Conservation (phyloP, 805 yeast species). For the Hanseniaspora nectarophila region DNA sequence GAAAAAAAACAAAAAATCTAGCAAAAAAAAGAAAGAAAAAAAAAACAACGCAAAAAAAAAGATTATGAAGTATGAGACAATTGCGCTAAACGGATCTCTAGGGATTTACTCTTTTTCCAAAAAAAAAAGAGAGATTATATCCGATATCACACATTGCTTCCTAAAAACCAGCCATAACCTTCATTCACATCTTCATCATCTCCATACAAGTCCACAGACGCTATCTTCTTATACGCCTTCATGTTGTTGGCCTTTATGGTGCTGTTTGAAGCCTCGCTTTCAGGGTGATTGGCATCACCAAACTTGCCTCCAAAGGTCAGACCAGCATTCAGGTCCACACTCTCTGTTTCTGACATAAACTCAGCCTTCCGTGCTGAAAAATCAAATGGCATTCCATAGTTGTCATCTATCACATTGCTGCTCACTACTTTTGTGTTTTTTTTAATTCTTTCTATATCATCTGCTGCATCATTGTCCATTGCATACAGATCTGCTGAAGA, state of each 20-base stretch:
- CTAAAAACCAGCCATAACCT: background rate
- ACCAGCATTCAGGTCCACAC: constrained; percentile 23
- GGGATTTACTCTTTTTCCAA: no score
- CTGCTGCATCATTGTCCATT: constrained; percentile 11
- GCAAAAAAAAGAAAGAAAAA: no score
- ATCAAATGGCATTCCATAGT: background rate
- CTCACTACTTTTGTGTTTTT: background rate
- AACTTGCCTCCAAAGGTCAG: constrained; percentile 14
- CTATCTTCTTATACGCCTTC: background rate
- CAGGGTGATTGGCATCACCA: constrained; percentile 2
- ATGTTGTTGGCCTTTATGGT: constrained; percentile 2
- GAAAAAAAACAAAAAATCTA: no score
- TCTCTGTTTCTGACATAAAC: constrained; percentile 11
- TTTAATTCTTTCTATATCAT: constrained; percentile 13
- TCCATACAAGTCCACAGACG: constrained; percentile 7
- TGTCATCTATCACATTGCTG: background rate
- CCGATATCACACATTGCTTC: background rate
- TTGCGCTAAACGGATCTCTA: no score
- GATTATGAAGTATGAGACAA: no score
- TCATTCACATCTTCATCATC: background rate
- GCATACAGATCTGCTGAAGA: constrained; percentile 6
- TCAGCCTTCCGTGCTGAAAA: background rate
- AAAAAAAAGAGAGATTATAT: background rate
- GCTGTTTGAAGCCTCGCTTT: background rate
- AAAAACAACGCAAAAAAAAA: no score